A percentile compares a stretch with the other conserved stretches of the same genome.
These are phyloP conservation scores for Syncephalastrum contaminatum DNA, from an alignment of 371 early-diverging fungal species.

Conservation along the genomic window DNA sequence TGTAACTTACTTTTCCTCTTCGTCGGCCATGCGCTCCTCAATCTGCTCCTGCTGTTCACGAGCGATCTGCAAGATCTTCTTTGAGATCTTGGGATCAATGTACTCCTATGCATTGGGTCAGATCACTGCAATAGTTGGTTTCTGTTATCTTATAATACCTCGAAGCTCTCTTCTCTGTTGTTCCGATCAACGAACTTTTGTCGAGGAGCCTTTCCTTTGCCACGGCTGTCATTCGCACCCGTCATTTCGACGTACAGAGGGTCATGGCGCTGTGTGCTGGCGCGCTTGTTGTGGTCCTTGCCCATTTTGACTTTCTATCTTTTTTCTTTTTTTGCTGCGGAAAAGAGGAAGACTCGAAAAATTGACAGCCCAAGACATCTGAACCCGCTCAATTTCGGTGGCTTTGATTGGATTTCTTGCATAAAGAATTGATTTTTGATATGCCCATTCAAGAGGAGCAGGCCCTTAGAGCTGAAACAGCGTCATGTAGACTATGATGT, in stretches of 20 bases:
- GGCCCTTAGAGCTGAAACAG: no score
- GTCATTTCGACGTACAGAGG: conserved; percentile 75
- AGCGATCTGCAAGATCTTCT: conserved; percentile 85
- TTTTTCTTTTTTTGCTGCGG: no score
- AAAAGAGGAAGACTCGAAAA: no score
- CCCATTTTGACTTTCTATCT: conserved; percentile 19
- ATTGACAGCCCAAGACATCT: no score
- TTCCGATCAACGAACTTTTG: conserved; percentile 67
- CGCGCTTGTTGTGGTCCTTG: conserved; percentile 34
- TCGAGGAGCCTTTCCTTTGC: conserved; percentile 46
- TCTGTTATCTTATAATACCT: conserved; percentile 12
- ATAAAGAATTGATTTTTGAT: no score
- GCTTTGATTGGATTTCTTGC: no score
- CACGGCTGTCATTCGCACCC: conserved; percentile 53
- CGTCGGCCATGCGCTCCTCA: conserved; percentile 35
- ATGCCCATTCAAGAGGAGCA: no score
- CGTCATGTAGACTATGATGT: no score
- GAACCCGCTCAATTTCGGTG: no score
- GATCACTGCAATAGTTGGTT: neutral
- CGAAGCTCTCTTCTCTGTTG: conserved; percentile 48
- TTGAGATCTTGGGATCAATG: conserved; percentile 87
- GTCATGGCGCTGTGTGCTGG: conserved; percentile 62
- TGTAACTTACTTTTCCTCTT: conserved; percentile 30
- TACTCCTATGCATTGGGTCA: conserved; percentile 48
- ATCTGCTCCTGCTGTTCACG: conserved; percentile 92